These are phyloP conservation scores for Myxozyma vanderwaltii DNA, from an alignment of 805 yeast species.

Conservation along the genomic window DNA sequence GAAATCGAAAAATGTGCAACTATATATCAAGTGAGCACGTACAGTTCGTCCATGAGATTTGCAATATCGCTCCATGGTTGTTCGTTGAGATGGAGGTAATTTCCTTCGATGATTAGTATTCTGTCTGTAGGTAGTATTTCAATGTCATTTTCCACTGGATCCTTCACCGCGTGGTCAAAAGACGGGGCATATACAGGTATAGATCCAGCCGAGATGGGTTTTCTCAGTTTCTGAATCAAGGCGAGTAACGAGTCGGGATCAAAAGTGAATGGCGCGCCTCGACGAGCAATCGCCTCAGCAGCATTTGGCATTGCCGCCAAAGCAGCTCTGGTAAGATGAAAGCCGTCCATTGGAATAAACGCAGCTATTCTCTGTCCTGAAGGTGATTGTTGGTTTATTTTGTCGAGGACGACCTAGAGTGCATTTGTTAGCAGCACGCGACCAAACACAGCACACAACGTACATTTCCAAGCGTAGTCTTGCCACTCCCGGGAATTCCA, in stretches of 20 bases:
- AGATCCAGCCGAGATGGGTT: conserved; percentile 35
- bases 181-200: conserved; percentile 52
- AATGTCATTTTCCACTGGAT: conserved; percentile 63
- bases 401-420: conserved; percentile 20
- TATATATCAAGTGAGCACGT: background rate
- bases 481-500: conserved; percentile 31
- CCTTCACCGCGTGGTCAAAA: conserved; percentile 68
- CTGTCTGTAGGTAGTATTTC: conserved; percentile 50
- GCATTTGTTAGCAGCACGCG: conserved; percentile 2
- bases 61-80: conserved; percentile 61
- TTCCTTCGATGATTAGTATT: conserved; percentile 73
- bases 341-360: conserved; percentile 75
- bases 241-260: conserved; percentile 56
- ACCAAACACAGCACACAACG: background rate
- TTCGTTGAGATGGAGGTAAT: conserved; percentile 62
- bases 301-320: conserved; percentile 58
- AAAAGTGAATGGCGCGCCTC: conserved; percentile 89
- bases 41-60: conserved; percentile 43
- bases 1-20: background rate
- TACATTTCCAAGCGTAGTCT: conserved; percentile 27
- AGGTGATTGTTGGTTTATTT: conserved; percentile 8
- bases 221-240: conserved; percentile 42
- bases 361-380: conserved; percentile 25
- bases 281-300: conserved; percentile 56
- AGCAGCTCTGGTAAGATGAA: conserved; percentile 58